Base-by-base conservation (phyloP, 1,284 basidiomycete species). In the Peniophora sp. region DNA sequence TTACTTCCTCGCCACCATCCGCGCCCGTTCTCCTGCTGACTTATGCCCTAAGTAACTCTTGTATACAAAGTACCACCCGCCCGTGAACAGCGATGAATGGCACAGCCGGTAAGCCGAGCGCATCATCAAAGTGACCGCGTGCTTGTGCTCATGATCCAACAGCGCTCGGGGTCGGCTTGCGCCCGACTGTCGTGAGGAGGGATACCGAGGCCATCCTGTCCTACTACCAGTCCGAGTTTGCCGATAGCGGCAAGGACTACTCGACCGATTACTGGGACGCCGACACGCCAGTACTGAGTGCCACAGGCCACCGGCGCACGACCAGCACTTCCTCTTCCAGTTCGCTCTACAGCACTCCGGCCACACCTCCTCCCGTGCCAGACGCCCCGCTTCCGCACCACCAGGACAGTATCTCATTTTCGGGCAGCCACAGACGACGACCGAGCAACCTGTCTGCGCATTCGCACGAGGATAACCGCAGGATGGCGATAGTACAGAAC, bases 401-500 rank as follows among this genome's bases (percentile, higher is more conserved):
- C 22, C 32, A 32, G 17, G 19, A 47, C 50, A 48, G 38, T 14
- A 36, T 39, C 46, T 46, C 19, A 45, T 6, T 43, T 16, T 11
- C 12, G 23, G 17, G 24, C 27, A 32, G 45, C 43, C 70, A 66
- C 52, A 60, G 59, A 25, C 62, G 66, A 35, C 61, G 76, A 53
- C 72, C 78, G 50, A 79, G 74, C 57, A 66, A 71, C 32, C 77
- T 74, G 20, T 77, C 81, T 0, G 72, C 27, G 27, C 78, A 61
- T 79, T 78, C 54, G 74, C 75, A 20, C 57, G 68, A 73, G 47
- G 83, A 85, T 67, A 77, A 83, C 60, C 73, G 85, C 52, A 72
- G 81, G 53, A 67, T 85, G 49, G 80, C 81, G 27, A 80, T 89
- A 59, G 78, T 87, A 45, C 72, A 85, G 63, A 69, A 81, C 69